phyloP scores from a whole-genome alignment of 75 land plant species.

The Pseudotsuga menziesii region DNA sequence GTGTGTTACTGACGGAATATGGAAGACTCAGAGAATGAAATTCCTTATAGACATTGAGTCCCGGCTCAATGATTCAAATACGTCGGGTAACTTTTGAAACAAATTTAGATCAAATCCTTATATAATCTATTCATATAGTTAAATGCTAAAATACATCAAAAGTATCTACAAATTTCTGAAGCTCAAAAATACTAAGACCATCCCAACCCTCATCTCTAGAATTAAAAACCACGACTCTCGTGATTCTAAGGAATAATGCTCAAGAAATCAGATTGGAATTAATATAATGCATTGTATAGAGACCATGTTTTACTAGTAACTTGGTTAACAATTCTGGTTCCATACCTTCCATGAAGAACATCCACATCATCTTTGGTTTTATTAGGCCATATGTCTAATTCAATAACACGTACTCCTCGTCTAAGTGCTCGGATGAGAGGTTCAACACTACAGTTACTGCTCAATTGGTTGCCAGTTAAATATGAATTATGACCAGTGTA shows the following conservation, averaged over 20 bases:
- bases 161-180: neutral
- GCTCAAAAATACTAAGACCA: neutral
- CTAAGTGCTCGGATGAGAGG: conserved; percentile 65
- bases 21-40: too few species aligned
- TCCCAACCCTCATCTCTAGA: neutral
- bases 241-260: neutral
- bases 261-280: neutral
- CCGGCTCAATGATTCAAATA: neutral
- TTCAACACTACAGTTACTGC: conserved; percentile 69
- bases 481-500: conserved; percentile 90
- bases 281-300: neutral
- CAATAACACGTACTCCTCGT: conserved; percentile 81
- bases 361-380: conserved; percentile 34
- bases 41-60: too few species aligned
- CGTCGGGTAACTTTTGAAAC: neutral
- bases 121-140: neutral
- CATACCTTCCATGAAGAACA: conserved; percentile 84
- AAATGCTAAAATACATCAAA: neutral
- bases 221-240: neutral
- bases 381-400: conserved; percentile 89
- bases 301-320: neutral
- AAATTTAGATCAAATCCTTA: neutral
- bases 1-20: too few species aligned
- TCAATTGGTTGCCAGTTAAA: conserved; percentile 87
- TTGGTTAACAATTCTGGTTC: neutral